Evolutionary conservation across 371 early-diverging fungal species (phyloP), one percentile per base, ranked within the genome.

Genomic region (Mortierella sp.): DNA sequence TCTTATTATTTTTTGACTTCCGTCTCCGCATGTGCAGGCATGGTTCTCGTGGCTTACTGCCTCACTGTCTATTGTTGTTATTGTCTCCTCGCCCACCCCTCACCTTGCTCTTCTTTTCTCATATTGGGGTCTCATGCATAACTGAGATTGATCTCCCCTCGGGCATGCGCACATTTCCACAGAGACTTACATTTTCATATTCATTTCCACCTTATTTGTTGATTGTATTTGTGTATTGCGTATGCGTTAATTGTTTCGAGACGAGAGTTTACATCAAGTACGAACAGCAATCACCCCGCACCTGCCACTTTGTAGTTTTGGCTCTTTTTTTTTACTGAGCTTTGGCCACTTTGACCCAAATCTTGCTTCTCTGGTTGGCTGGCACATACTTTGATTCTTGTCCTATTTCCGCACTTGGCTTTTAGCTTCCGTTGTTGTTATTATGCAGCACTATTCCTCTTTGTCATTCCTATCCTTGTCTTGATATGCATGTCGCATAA

Each of bases 341-440:
- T 68, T 68, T 68, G 61, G 61, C 68, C 68, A 68, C 68, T 60
- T 42, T 40, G 8, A 31, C 40, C n/a, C 5, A 51, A 60, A 40
- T 49, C 31, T 35, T 47, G 54, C 17, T 8, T 57, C 35, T 59
- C 35, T 55, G 37, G 51, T 45, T 60, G 28, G 59, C 55, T 61
- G 54, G 8, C 15, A 35, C 57, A 57, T 47, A 19, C 17, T 19
- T 17, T 47, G 6, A 19, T 40, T 40, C 40, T 40, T 40, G 6
- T 40, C 13, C 47, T 47, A 47, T 47, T 22, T 47, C 22, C 40
- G 22, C 15, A 55, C 61, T 67, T 51, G 60, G 47, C 67, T 66
- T 47, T 40, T n/a, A 32, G 32, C 66, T 49, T 49, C n/a, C 6
- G 17, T 8, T 22, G 0, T 19, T n/a, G n/a, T n/a, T n/a, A 34